Conservation (phyloP, 2,329 filamentous ascomycete species). For the Ophiocordyceps sinensis region DNA sequence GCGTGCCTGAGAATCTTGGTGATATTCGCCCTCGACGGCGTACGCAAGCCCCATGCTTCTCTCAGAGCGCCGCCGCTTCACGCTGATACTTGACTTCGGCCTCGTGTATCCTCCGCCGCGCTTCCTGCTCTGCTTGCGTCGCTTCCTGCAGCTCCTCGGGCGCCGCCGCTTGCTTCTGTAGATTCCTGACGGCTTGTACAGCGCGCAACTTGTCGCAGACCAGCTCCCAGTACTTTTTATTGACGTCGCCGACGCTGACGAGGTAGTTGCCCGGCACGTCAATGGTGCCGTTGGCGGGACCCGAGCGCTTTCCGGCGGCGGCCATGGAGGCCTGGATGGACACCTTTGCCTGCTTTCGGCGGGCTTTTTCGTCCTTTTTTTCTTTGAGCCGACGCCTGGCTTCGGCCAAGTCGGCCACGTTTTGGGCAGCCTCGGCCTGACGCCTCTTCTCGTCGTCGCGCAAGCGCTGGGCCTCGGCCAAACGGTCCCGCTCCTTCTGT, state of each 20-base stretch:
- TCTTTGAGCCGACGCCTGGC: constrained; percentile 21
- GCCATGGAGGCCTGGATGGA: constrained; percentile 13
- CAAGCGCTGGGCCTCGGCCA: constrained; percentile 22
- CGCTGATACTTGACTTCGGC: constrained; percentile 21
- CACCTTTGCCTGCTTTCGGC: constrained; percentile 21
- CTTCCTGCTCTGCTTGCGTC: constrained; percentile 13
- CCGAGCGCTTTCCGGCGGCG: constrained; percentile 6
- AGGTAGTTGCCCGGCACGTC: constrained; percentile 21
- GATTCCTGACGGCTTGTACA: constrained; percentile 19
- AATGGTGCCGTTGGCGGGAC: constrained; percentile 19
- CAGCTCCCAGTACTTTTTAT: constrained; percentile 23
- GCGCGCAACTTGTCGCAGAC: constrained; percentile 26
- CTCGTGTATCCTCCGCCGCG: constrained; percentile 20
- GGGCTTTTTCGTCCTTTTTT: constrained; percentile 25
- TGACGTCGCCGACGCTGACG: constrained; percentile 13
- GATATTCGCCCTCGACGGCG: too few species aligned
- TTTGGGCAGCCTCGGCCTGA: constrained; percentile 21
- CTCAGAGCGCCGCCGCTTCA: constrained; percentile 9
- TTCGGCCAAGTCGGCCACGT: constrained; percentile 23
- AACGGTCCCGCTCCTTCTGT: constrained; percentile 21
- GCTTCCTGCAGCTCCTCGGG: constrained; percentile 14
- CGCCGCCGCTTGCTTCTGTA: constrained; percentile 12
- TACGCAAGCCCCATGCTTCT: too few species aligned
- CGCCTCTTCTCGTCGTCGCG: constrained; percentile 21
- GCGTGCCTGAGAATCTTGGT: too few species aligned